Base-by-base conservation (phyloP, 2,329 filamentous ascomycete genomes). In the Sporothrix globosa region DNA sequence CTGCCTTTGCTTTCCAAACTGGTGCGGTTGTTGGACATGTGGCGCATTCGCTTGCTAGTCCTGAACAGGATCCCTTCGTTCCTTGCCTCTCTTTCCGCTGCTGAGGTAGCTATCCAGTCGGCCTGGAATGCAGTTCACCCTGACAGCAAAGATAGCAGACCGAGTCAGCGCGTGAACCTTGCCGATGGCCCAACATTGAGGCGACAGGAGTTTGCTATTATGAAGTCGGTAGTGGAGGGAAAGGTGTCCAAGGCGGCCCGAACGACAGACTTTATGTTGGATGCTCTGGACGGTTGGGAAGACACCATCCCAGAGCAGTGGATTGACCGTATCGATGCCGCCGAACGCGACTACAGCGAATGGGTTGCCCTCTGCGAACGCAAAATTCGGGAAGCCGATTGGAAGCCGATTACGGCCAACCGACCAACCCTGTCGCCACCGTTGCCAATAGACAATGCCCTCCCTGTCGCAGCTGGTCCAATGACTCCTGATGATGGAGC, bases 221-320 rank as follows among this genome's bases (percentile, higher is more conserved):
- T 91, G 77, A 88, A 87, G 72, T 77, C 79, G 2, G 83, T 88
- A 10, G 82, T 98, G 44, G 88, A 91, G 70, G 39, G 86, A 44
- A 91, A 91, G 74, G 88, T 97, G 46, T 83, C 87, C 17, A 85
- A 85, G 48, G 85, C 93, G 0, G 95, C 92, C 0, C 86, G 86
- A 63, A 86, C 89, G 52, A 84, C 98, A 72, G 96, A 99, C 78
- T 87, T 85, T 67, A 93, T 97, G 86, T 85, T 99, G 17, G 94
- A 99, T 79, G 86, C 88, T 44, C 84, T 98, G 2, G 96, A 98
- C 79, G 94, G 93, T 1, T 85, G 89, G 69, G 85, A 91, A 56
- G 96, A 99, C 76, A 92, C 91, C 0, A 82, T 99, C 11, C 96
- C 96, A 0, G 91, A 96, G 53, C 79, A 83, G 39, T 99, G 95